Evolutionary conservation across 2,329 filamentous ascomycete species (phyloP), one percentile per base, ranked within the genome.

Genomic region (Aspergillus puulaauensis): DNA sequence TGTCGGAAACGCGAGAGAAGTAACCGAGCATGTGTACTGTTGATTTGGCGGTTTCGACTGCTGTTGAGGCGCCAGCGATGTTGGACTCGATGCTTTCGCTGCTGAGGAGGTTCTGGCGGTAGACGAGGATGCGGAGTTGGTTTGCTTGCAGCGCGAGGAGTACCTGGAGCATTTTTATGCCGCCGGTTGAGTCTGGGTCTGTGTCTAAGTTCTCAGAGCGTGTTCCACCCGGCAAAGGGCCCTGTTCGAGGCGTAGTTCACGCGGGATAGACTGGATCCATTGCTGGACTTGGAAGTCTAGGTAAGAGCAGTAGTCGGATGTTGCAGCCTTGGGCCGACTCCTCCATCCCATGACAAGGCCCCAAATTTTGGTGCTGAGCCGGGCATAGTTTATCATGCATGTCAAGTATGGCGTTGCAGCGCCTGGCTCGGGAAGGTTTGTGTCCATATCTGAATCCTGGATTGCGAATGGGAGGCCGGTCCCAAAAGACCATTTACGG

Each of bases 401-500:
- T 3, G 75, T 75, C 0, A 82, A 65, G 43, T 81, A 81, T 0
- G 75, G 69, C 3, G 69, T 70, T 14, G 70, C 65, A 14, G 71
- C 64, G 3, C 65, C 79, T 0, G 77, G 77, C 52, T 81, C 75
- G 0, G 79, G 78, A 1, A 82, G 62, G 39, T 77, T 75, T 0
- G 79, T 77, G 50, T 83, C 80, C 58, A 83, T 79, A 49, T 82
- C 80, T 0, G 75, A 73, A 53, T 82, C 80, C 11, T 79, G 72
- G 4, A 83, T 71, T 0, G 76, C 76, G 61, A 82, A 82, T 0
- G 80, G 79, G 19, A 82, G 63, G 12, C 80, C 79, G 0, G 79
- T 82, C 2, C 80, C 80, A 35, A 83, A 81, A 9, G 79, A 81
- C 78, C 79, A 83, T 21, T 80, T 76, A 1, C 80, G 77, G 50